Conservation (phyloP, 169 alveolate species). For the Toxoplasma gondii region DNA sequence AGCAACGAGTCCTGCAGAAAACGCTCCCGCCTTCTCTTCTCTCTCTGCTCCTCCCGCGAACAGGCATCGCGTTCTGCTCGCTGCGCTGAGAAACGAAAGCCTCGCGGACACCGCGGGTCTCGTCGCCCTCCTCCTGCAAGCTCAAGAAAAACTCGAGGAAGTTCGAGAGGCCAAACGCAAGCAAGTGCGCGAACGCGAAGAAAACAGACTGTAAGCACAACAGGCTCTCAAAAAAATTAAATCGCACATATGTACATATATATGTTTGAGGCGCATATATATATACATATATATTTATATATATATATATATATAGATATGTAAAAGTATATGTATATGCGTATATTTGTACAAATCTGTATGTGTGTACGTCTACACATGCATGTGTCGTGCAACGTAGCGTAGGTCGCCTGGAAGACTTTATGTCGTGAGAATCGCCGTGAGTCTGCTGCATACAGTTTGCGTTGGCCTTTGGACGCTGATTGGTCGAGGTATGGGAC, state of each 20-base stretch:
- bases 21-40: not conserved
- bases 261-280: not conserved
- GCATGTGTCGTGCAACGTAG: no score
- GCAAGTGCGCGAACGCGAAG: not conserved
- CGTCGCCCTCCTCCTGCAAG: not conserved
- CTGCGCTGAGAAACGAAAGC: not conserved
- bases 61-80: not conserved
- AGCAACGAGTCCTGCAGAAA: not conserved
- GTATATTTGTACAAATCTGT: not conserved
- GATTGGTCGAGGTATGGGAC: no score
- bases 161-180: not conserved
- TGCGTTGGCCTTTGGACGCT: no score
- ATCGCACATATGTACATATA: not conserved
- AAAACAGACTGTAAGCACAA: not conserved
- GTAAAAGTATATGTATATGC: not conserved
- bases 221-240: not conserved
- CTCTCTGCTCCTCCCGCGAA: not conserved
- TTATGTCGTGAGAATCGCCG: no score
- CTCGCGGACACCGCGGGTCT: not conserved
- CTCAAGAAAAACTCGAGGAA: slow-evolving; percentile 6
- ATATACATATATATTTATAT: not conserved
- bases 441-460: no score
- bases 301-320: not conserved
- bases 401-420: no score
- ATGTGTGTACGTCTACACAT: not conserved